Evolutionary conservation across 352 stramenopile genomes (phyloP).

Genomic region (Globisporangium uncinulatum): DNA sequence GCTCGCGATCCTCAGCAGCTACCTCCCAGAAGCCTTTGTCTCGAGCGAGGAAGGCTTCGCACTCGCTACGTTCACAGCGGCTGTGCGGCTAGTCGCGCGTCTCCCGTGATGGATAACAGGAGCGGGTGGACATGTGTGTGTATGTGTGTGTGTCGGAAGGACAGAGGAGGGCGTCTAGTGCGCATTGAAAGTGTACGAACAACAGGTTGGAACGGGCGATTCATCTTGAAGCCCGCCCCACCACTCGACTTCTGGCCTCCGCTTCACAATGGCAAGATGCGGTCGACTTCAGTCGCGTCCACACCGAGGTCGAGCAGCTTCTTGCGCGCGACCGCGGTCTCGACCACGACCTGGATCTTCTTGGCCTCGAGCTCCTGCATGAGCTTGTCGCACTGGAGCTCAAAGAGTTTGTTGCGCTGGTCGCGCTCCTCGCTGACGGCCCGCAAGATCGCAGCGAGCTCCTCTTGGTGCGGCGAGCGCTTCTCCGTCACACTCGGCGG

Average conservation of each 20-base stretch:
- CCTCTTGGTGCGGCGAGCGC: background rate
- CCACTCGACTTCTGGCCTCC: background rate
- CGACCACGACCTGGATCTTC: slow-evolving; percentile 16
- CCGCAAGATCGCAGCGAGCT: slow-evolving; percentile 11
- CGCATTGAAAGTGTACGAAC: background rate
- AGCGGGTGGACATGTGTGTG: background rate
- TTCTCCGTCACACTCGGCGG: background rate
- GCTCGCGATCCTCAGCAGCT: slow-evolving; percentile 52
- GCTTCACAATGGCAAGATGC: slow-evolving; percentile 14
- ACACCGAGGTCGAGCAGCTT: slow-evolving; percentile 33
- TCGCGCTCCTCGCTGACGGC: slow-evolving; percentile 14
- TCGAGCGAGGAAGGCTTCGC: slow-evolving; percentile 45
- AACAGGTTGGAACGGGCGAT: background rate
- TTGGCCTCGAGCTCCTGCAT: slow-evolving; percentile 17
- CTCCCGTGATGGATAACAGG: slow-evolving; percentile 13
- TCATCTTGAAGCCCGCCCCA: background rate
- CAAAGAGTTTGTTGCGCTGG: slow-evolving; percentile 14
- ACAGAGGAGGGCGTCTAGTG: background rate
- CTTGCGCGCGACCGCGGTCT: slow-evolving; percentile 30
- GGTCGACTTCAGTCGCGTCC: slow-evolving; percentile 13
- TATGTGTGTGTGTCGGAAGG: background rate
- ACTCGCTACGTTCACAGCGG: slow-evolving; percentile 37
- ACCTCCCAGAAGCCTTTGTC: slow-evolving; percentile 23
- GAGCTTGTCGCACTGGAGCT: slow-evolving; percentile 16
- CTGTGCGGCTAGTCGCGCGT: slow-evolving; percentile 35